Evolutionary conservation across 208 protist species (phyloP).

Genomic region (Porcisia deanei): DNA sequence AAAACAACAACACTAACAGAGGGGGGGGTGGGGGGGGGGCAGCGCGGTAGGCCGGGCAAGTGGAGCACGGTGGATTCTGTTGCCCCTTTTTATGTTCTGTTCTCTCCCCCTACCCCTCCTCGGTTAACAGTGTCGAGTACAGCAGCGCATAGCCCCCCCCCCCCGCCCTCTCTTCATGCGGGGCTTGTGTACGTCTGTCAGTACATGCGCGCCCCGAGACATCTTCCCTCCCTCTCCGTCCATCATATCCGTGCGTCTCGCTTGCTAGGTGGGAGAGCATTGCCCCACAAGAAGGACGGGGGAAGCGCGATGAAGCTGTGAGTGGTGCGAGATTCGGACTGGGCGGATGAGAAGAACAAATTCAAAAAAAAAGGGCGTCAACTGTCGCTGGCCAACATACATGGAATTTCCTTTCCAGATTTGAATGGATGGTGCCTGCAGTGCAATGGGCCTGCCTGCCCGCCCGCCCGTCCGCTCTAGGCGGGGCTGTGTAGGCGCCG

Average conservation of each 20-base stretch:
- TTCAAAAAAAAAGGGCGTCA: neutral
- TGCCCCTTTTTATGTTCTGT: neutral
- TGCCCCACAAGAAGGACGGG: neutral
- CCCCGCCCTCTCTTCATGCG: neutral
- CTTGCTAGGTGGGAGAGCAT: neutral
- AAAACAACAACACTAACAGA: neutral
- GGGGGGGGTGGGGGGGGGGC: neutral
- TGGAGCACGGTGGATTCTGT: neutral
- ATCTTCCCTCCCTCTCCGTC: neutral
- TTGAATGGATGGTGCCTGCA: neutral
- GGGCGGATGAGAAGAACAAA: neutral
- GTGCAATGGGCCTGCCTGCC: neutral
- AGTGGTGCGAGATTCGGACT: neutral
- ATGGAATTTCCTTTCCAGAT: neutral
- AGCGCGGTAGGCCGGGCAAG: neutral
- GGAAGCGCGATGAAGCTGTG: neutral
- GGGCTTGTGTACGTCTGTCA: neutral
- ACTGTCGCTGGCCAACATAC: neutral
- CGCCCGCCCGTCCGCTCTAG: neutral
- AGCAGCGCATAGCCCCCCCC: neutral
- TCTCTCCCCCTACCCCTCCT: neutral
- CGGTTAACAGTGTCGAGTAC: neutral
- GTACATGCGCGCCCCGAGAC: neutral
- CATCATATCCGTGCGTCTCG: neutral
- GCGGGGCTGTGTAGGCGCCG: too few species aligned